These are phyloP conservation scores for Epipyxis sp. DNA, from an alignment of 108 stramenopile genomes.

Conservation along the genomic window DNA sequence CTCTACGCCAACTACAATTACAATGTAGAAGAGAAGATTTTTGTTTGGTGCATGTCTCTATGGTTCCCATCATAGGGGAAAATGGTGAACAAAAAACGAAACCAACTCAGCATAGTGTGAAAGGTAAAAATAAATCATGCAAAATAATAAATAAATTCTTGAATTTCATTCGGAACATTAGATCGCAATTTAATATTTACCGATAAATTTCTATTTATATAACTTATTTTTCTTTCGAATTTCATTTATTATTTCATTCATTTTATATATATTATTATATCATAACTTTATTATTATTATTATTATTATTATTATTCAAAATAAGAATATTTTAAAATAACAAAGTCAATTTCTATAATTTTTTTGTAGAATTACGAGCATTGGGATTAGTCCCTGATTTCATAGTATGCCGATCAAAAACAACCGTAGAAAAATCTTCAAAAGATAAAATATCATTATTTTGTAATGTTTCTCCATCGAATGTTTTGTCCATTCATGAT, in stretches of 20 bases:
- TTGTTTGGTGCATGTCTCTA: conserved; percentile 66
- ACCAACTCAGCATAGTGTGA: conserved; percentile 59
- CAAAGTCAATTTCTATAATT: too few species aligned
- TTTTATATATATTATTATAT: too few species aligned
- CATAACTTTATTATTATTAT: too few species aligned
- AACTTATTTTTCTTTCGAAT: too few species aligned
- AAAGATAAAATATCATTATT: conserved; percentile 63
- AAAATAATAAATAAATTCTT: too few species aligned
- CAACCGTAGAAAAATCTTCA: conserved; percentile 52
- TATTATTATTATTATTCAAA: too few species aligned
- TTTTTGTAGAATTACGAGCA: conserved; percentile 56
- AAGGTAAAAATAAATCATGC: conserved; percentile 4
- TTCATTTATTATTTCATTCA: too few species aligned
- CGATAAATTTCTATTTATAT: too few species aligned
- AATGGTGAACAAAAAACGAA: conserved; percentile 31
- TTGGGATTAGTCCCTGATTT: conserved; percentile 67
- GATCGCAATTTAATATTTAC: too few species aligned
- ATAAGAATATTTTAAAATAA: too few species aligned
- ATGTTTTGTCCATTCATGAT: conserved; percentile 93
- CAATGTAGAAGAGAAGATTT: conserved; percentile 45
- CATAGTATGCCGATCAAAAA: conserved; percentile 60
- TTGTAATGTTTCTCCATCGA: conserved; percentile 63
- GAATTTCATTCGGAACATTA: too few species aligned
- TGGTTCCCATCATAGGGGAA: conserved; percentile 46
- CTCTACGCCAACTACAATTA: conserved; percentile 46